Evolutionary conservation across 495 filamentous ascomycete species (phyloP), one percentile per base, ranked within the genome.

Genomic region (Elaphomyces granulatus): DNA sequence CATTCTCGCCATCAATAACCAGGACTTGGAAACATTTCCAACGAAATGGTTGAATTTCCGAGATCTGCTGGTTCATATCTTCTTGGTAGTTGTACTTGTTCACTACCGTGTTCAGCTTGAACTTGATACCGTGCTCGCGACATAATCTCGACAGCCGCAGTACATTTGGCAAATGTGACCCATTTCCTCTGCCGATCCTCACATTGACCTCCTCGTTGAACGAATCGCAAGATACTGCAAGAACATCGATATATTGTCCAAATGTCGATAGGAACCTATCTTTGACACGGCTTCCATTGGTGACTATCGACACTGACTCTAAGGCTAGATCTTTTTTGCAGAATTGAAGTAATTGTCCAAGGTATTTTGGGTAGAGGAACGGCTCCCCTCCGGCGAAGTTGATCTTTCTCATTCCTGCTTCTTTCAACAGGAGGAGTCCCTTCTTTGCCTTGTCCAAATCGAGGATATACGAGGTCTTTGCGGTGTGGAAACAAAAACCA

Each of bases 51-150:
- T 48, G 51, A 8, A 75, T 53, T 30, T 44, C 18, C 4, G 38
- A 34, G 17, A 76, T 55, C 3, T 36, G 47, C n/a, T 43, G 49
- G 12, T 58, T 66, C 72, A 77, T 77, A 38, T 75, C 68, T 40
- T 77, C 72, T 1, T 61, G 15, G 47, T 55, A 64, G 36, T 77
- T 77, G 38, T 61, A 53, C 8, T 39, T 52, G 41, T 61, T 63
- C n/a, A 77, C 60, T 1, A 75, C 72, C 3, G 73, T 77, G 48
- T 75, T 77, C 40, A 77, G 45, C 56, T 77, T 75, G 55, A 77
- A 73, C 50, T 63, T 67, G 48, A 75, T 61, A 1, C 61, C 59
- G 10, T 61, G 57, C 40, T 66, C 36, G 2, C 46, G 46, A 45
- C 73, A 77, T 52, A 64, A 63, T 8, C 46, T 48, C 3, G 59